Conservation (phyloP, 148 eudicot species). For the Rhododendron vialii region DNA sequence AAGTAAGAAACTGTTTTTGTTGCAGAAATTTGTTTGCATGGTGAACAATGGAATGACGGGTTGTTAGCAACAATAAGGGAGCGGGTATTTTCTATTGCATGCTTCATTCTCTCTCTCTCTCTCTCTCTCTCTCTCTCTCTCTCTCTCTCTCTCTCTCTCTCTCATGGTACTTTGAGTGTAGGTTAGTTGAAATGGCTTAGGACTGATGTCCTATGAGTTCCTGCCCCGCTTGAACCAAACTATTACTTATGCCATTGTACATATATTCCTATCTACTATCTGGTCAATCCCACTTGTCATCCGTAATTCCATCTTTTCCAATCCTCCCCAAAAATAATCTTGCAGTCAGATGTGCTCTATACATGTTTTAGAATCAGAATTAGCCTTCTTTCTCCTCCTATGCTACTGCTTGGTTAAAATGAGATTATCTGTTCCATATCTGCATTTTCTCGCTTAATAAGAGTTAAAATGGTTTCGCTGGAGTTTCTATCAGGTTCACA, state of each 20-base stretch:
- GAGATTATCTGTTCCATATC: background rate
- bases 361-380: background rate
- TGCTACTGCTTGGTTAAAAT: conserved; percentile 1
- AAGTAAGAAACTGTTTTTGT: background rate
- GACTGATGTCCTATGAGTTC: background rate
- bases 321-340: background rate
- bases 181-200: background rate
- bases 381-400: background rate
- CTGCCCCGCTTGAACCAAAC: background rate
- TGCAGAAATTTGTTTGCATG: conserved; percentile 78
- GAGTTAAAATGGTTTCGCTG: background rate
- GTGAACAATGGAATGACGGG: conserved; percentile 99
- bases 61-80: conserved; percentile 90
- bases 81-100: conserved; percentile 48
- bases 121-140: background rate
- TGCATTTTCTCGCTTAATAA: background rate
- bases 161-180: background rate
- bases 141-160: background rate
- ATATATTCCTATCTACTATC: background rate
- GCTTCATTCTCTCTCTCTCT: background rate
- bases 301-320: background rate
- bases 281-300: background rate
- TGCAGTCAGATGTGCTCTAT: background rate
- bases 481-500: conserved; percentile 66
- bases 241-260: background rate